Percentiles rank a stretch among this genome's conserved stretches.
Conservation (phyloP, 306 rosid species). For the Prunus fruticosa region DNA sequence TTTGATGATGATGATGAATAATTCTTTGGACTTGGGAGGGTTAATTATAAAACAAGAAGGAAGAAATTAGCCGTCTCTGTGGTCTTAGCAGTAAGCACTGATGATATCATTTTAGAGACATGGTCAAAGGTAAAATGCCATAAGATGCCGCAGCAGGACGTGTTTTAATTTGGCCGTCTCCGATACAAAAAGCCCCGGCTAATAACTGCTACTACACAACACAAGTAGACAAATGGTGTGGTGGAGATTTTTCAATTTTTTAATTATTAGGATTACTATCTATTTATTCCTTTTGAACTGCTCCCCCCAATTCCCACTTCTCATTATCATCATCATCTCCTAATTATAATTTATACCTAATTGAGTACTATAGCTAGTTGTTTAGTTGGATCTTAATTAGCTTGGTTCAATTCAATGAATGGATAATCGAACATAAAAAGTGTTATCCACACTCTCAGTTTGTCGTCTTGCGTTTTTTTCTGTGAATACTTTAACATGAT, state of each 20-base stretch:
- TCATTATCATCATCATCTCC: background rate
- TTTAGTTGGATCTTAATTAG: conserved; percentile 12
- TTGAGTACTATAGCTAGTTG: conserved; percentile 10
- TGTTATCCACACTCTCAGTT: background rate
- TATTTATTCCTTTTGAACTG: conserved; percentile 55
- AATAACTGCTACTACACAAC: conserved; percentile 27
- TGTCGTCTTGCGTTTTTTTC: background rate
- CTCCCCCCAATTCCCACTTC: conserved; percentile 31
- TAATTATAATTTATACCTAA: background rate
- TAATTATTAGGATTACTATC: conserved; percentile 37
- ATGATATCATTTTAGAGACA: conserved; percentile 27
- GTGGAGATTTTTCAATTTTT: conserved; percentile 31
- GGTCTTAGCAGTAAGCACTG: conserved; percentile 22
- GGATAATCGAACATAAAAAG: background rate
- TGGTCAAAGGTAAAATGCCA: background rate
- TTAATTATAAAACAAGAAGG: background rate
- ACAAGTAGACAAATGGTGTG: conserved; percentile 49
- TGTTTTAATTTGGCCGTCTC: conserved; percentile 30
- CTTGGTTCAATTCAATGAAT: background rate
- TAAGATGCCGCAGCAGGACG: background rate
- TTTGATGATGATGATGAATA: background rate
- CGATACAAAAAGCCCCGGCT: conserved; percentile 37
- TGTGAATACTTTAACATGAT: background rate
- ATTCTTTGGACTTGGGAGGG: background rate
- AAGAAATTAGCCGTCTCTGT: conserved; percentile 23